Evolutionary conservation across 495 filamentous ascomycete species (phyloP), one percentile per base, ranked within the genome.

Genomic region (Bombardia bombarda): DNA sequence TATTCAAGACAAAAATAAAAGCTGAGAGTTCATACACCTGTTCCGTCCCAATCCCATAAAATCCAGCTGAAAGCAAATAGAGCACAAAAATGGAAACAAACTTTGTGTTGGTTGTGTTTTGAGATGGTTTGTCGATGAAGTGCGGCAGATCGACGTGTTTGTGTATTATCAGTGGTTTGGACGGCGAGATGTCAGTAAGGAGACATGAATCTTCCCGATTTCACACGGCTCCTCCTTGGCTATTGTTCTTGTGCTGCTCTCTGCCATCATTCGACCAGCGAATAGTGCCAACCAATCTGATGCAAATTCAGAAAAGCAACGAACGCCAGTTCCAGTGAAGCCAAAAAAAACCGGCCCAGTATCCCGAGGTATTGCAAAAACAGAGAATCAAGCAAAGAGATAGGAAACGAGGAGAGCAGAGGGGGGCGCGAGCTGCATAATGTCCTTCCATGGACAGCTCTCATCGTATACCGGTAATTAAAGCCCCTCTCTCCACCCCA

Each of bases 391-490:
- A 42, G 49, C 42, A 20, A 47, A 57, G 49, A 47, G 38, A 19
- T 25, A 25, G 47, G n/a, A n/a, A n/a, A n/a, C n/a, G n/a, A n/a
- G 40, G 42, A 46, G 49, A 48, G 45, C 39, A 50, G 46, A 51
- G 51, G 50, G 51, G 46, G 48, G 46, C 45, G 47, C 30, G 32
- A 36, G 46, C 49, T 49, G 45, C 43, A 38, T 32, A 44, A 32
- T 51, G 42, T 45, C 46, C 49, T 49, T 39, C 42, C 40, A 50
- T 39, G 7, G 10, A 37, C 36, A 23, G 22, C 49, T 46, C 48
- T 30, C 52, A 62, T 57, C 56, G 41, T 58, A 55, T 55, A 54
- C 55, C 50, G 57, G 55, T 52, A 60, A 62, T 58, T 60, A 56
- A 46, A 55, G 33, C 41, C 52, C 53, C 55, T 60, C 62, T 47